phyloP scores from a whole-genome alignment of 495 filamentous ascomycete genomes.

The Penicillium flavigenum region DNA sequence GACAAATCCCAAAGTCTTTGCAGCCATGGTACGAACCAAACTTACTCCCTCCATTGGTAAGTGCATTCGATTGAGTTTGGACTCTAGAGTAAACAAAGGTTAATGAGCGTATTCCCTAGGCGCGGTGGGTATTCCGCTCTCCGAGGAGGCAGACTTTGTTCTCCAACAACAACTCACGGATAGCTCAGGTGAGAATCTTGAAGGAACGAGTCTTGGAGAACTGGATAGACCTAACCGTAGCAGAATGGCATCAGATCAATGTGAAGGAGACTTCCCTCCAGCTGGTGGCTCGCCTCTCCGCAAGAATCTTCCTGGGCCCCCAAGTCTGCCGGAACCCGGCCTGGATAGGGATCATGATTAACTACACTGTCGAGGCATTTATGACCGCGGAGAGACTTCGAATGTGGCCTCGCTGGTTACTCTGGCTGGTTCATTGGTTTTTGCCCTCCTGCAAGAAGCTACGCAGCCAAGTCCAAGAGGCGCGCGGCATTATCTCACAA shows the following conservation, averaged over 20 bases:
- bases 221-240: slow-evolving; percentile 2
- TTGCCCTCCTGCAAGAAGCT: not conserved
- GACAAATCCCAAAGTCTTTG: slow-evolving; percentile 3
- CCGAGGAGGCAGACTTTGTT: slow-evolving; percentile 3
- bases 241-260: slow-evolving; percentile 1
- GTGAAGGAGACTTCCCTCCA: slow-evolving; percentile 1
- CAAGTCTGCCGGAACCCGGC: not conserved
- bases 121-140: slow-evolving; percentile 1
- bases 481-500: not conserved
- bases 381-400: not conserved
- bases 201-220: not conserved
- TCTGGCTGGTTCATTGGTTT: not conserved
- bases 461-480: not conserved
- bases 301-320: not conserved
- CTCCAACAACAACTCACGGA: not conserved
- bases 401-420: not conserved
- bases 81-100: not conserved
- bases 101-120: slow-evolving; percentile 1
- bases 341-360: not conserved
- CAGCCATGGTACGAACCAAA: slow-evolving; percentile 4
- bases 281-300: not conserved
- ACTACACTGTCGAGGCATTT: slow-evolving; percentile 1
- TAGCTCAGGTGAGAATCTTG: slow-evolving; percentile 3
- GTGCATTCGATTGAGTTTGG: not conserved
- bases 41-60: not conserved